Base-by-base conservation (phyloP, 192 early-diverging fungal genomes). In the Phycomyces blakesleeanus region DNA sequence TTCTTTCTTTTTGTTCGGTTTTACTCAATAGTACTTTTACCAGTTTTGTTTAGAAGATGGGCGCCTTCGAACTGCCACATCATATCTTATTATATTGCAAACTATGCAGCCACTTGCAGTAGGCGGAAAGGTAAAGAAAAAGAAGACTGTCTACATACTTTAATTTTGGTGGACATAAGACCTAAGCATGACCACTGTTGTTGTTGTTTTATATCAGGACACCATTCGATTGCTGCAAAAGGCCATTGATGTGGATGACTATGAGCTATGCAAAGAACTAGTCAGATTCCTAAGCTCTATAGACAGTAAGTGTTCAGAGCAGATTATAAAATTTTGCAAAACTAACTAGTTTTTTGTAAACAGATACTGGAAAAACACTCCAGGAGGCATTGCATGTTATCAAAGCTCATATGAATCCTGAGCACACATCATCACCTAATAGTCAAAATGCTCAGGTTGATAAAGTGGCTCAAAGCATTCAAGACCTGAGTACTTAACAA, bases 51-150 rank as follows among this genome's bases (percentile, higher is more conserved):
- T 99, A 68, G 82, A 75, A 7, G 70, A 75, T 49, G 83, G 83
- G 11, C 73, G 79, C 7, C 73, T 98, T 20, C 74, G 84, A 47
- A 95, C 94, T 5, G 97, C 97, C 0, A 94, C 94, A 0, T 94
- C 94, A 25, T 94, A 92, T 75, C 69, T 99, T 14, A 88, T 98
- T 44, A 89, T 98, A 51, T 71, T 97, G 40, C 97, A 99, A 63
- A 94, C 95, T 6, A 73, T 99, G 58, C 89, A 95, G 61, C 86
- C 94, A 1, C 14, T 76, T 14, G 58, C 68, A 7, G 81, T 87
- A 47, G 88, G 88, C 59, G 78, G 78, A 22, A 71, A 91, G 75
- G 83, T 88, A 63, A 56, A 25, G 27, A 39, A 3, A 52, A 39
- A 38, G 18, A 18, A 41, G 14, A 10, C 8, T 10, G 18, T 55